Evolutionary conservation across 164 flowering plant species (phyloP), one percentile per base, ranked within the genome.

Genomic region (Tetrastigma voinierianum): DNA sequence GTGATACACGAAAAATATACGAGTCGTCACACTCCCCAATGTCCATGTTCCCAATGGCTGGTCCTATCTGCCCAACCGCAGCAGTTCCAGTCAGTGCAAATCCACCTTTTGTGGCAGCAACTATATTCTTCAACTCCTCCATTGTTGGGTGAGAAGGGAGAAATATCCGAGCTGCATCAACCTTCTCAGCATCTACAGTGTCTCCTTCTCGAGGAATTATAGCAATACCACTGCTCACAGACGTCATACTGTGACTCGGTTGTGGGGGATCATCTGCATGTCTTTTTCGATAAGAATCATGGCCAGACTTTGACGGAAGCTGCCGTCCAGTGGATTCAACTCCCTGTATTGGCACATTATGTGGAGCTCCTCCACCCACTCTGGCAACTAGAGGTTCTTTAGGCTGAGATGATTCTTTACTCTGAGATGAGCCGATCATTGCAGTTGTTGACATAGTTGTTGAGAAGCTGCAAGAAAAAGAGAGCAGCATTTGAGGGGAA

Each of bases 11-110:
- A 58, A 91, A 91, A 3, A 82, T 43, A 73, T 86, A 91, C 1
- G 91, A 70, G 51, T 89, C 90, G 1, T 80, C 82, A 32, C 77
- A 74, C 46, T 81, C 89, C 4, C 87, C 97, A 60, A 91, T 81
- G 66, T 89, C 90, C 72, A 86, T 61, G 2, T 72, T 72, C 40
- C 97, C 97, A 17, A 87, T 17, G 54, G 68, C 64, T 19, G 90
- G 84, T 64, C 97, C 90, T 3, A 83, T 55, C 15, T 72, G 71
- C 23, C 82, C 85, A 67, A 46, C 72, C 9, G 90, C 86, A 17
- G 87, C 90, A 67, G 77, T 85, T 1, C 94, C 97, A 23, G 86
- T 79, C 63, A 90, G 47, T 17, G 80, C 82, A 71, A 76, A 65
- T 13, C 89, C 94, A 62, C 20, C 58, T 65, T 69, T 80, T 8